Conservation (phyloP, 257 asterid genomes). For the Gardenia jasminoides region DNA sequence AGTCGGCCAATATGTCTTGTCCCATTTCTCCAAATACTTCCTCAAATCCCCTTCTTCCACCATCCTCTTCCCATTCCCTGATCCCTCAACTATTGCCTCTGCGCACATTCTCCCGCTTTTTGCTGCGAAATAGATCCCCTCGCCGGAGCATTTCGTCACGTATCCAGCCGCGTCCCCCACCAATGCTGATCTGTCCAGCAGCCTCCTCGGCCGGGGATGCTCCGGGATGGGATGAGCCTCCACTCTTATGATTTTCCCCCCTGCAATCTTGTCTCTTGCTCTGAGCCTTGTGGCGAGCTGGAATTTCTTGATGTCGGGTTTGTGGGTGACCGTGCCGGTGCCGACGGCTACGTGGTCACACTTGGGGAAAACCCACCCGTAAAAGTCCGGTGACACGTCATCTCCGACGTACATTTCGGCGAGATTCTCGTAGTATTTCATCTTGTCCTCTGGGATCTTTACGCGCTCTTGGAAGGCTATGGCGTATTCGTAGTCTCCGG, state of each 20-base stretch:
- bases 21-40: conserved; percentile 84
- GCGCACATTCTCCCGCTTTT: conserved; percentile 95
- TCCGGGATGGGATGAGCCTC: conserved; percentile 95
- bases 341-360: conserved; percentile 98
- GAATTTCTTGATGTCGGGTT: conserved; percentile 76
- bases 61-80: conserved; percentile 80
- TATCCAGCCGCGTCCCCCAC: conserved; percentile 94
- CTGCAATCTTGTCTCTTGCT: conserved; percentile 73
- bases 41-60: conserved; percentile 76
- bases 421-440: conserved; percentile 60
- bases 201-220: conserved; percentile 76
- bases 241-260: conserved; percentile 75
- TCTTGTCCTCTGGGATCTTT: conserved; percentile 74
- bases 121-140: conserved; percentile 87
- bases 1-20: conserved; percentile 87
- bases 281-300: conserved; percentile 75
- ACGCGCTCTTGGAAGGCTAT: conserved; percentile 91
- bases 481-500: conserved; percentile 95
- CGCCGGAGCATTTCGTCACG: conserved; percentile 88
- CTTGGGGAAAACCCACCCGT: conserved; percentile 95
- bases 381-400: conserved; percentile 88
- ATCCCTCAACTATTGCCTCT: conserved; percentile 84
- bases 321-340: conserved; percentile 91
- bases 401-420: conserved; percentile 97
- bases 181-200: conserved; percentile 66